Percentiles rank a stretch among this genome's conserved stretches.
These are phyloP conservation scores for Omphalotus guepiniiformis DNA, from an alignment of 768 basidiomycete species.

Conservation along the genomic window DNA sequence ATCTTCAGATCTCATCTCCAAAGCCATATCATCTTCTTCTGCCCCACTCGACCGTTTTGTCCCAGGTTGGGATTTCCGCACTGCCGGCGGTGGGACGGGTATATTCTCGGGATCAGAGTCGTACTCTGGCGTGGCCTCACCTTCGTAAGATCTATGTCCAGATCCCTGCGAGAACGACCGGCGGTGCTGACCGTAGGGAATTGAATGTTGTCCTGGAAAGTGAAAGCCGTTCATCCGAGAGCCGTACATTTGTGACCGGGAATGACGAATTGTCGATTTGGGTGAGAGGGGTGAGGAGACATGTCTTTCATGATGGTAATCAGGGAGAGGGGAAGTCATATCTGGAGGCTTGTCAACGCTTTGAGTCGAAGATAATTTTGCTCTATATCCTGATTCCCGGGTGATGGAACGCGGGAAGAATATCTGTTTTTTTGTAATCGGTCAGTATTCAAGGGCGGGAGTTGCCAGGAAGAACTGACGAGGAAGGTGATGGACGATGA, in stretches of 20 bases:
- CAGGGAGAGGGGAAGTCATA: constrained; percentile 21
- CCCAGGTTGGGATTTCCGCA: background rate
- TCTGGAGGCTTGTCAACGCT: constrained; percentile 24
- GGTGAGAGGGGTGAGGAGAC: background rate
- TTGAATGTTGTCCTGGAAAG: constrained; percentile 16
- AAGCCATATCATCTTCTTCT: background rate
- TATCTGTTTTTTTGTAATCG: constrained; percentile 37
- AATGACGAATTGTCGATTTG: no score
- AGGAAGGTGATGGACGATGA: constrained; percentile 80
- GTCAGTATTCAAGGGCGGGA: constrained; percentile 42
- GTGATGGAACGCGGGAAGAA: constrained; percentile 77
- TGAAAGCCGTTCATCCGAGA: constrained; percentile 22
- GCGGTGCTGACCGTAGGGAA: constrained; percentile 10
- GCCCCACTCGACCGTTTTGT: background rate
- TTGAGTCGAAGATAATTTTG: constrained; percentile 30
- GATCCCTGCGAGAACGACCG: no score
- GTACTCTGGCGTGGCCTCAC: constrained; percentile 33
- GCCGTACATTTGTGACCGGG: no score
- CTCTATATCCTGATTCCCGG: constrained; percentile 57
- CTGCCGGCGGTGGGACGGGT: background rate
- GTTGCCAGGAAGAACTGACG: constrained; percentile 35
- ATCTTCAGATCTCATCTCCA: constrained; percentile 4
- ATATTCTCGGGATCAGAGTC: constrained; percentile 33
- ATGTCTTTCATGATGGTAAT: constrained; percentile 18
- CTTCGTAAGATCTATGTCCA: constrained; percentile 27